Percentiles rank a stretch among this genome's conserved stretches.
These are phyloP conservation scores for Pseudoturritis turrita DNA, from an alignment of 345 rosid genomes.

Conservation along the genomic window DNA sequence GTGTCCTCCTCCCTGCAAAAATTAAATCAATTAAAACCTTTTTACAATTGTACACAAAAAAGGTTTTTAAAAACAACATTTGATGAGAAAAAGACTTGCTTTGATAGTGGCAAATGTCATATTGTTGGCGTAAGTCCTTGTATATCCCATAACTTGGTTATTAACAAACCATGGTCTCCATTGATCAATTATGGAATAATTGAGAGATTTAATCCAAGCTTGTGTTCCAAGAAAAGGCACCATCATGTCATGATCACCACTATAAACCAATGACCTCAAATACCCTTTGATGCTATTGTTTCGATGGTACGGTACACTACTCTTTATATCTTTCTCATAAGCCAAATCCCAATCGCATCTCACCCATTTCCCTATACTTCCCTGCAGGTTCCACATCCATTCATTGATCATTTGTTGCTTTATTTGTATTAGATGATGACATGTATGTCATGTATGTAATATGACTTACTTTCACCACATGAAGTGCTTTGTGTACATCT, in stretches of 20 bases:
- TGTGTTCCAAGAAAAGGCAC: neutral
- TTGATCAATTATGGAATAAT: neutral
- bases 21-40: neutral
- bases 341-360: slow-evolving; percentile 16
- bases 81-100: neutral
- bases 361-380: slow-evolving; percentile 11
- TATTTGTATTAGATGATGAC: neutral
- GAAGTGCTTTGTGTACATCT: slow-evolving; percentile 17
- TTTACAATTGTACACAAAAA: too few species aligned
- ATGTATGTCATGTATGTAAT: neutral
- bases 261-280: neutral
- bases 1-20: slow-evolving; percentile 65
- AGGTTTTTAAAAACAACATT: too few species aligned
- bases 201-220: neutral
- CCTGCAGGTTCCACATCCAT: too few species aligned
- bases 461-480: slow-evolving; percentile 10
- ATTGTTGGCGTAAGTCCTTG: neutral
- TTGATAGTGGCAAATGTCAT: neutral
- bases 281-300: too few species aligned
- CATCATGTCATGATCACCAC: neutral
- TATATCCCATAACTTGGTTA: neutral
- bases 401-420: too few species aligned
- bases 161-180: neutral
- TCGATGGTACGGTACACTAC: too few species aligned
- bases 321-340: slow-evolving; percentile 1